Evolutionary conservation across 2,329 filamentous ascomycete genomes (phyloP), one percentile per base, ranked within the genome.

Genomic region (Grosmannia clavigera): DNA sequence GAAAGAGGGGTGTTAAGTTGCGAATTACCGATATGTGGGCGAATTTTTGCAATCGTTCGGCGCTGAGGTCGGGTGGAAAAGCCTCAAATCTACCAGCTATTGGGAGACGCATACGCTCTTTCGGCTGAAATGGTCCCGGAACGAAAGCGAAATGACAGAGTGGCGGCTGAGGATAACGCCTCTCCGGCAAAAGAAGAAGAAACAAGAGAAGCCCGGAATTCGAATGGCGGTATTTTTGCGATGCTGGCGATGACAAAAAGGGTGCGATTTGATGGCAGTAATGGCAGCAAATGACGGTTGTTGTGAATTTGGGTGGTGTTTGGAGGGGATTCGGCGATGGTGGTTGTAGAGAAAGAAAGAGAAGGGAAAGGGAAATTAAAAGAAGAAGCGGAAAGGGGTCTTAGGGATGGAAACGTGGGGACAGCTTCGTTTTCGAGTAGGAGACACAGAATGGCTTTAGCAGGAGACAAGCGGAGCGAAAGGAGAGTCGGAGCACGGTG

Each of bases 401-500:
- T 55, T 53, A 58, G 57, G 63, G 61, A 61, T 55, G 55, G 48
- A n/a, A 55, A 53, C 61, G 63, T 73, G 75, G 77, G 75, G 76
- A 80, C 78, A 75, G 74, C 74, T 78, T 75, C 75, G 71, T 73
- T 76, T 77, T 75, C 73, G 70, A 69, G 70, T 67, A 43, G 16
- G 48, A 59, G 48, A 54, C 35, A 46, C 48, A 57, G 38, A 60
- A 57, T n/a, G 38, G 25, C 35, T 31, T 51, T 35, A 50, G 52
- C 51, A 59, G 29, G 51, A 27, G 40, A 46, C 25, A 25, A 48
- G 53, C 58, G 58, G 53, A 60, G 43, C 40, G 58, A 55, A 16
- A 52, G 25, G n/a, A 38, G 56, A 58, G n/a, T 38, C 19, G n/a
- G 60, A 60, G 58, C 57, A 61, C 56, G 58, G 60, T 58, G 66